These are phyloP conservation scores for Hygrophorus russula DNA, from an alignment of 768 basidiomycete species.

Conservation along the genomic window DNA sequence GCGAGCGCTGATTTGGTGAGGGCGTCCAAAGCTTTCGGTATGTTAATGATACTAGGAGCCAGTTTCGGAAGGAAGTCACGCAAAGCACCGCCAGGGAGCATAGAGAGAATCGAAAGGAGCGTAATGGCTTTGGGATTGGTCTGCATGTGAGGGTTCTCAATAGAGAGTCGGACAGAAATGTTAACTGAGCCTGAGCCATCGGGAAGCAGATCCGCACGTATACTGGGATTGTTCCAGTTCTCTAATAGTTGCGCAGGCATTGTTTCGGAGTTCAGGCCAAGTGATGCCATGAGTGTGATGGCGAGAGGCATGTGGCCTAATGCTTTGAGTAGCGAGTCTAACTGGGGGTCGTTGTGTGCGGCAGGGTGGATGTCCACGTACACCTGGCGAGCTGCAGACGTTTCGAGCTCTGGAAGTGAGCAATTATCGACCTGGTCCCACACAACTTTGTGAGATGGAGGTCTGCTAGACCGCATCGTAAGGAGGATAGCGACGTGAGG, in stretches of 20 bases:
- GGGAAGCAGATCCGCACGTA: neutral
- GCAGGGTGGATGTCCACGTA: constrained; percentile 5
- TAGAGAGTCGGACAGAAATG: neutral
- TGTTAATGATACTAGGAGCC: neutral
- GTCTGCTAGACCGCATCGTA: constrained; percentile 20
- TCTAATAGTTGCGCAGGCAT: neutral
- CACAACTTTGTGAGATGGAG: constrained; percentile 17
- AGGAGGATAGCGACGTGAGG: constrained; percentile 19
- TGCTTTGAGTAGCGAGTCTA: constrained; percentile 13
- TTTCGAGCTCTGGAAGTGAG: constrained; percentile 10
- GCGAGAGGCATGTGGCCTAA: constrained; percentile 22
- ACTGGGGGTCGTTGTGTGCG: constrained; percentile 14
- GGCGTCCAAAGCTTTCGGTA: neutral
- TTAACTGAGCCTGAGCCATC: neutral
- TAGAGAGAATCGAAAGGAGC: neutral
- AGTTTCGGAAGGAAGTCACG: neutral
- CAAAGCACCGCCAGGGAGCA: neutral
- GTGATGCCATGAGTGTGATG: constrained; percentile 21
- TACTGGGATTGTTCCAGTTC: neutral
- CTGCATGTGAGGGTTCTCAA: neutral
- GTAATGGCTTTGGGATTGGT: neutral
- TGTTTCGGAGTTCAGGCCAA: constrained; percentile 4
- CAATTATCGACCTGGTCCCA: constrained; percentile 12
- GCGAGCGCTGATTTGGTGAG: neutral
- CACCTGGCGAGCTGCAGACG: constrained; percentile 8